These are phyloP conservation scores for Ustilago lituana DNA, from an alignment of 1,284 basidiomycete species.

Conservation along the genomic window DNA sequence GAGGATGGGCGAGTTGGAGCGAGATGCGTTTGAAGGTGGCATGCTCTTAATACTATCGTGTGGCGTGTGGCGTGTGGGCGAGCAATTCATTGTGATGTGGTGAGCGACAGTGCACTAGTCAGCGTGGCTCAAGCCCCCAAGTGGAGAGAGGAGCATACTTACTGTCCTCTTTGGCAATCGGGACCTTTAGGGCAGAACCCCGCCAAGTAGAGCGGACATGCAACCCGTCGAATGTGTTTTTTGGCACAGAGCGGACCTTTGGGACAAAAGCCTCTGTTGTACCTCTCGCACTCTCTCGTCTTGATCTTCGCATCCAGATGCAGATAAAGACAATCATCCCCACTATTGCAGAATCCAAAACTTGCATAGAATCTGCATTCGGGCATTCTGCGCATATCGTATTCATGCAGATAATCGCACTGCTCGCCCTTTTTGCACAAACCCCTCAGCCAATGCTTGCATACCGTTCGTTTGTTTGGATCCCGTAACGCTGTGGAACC, in stretches of 20 bases:
- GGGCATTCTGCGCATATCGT: conserved; percentile 97
- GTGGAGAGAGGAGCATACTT: no score
- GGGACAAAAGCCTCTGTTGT: conserved; percentile 89
- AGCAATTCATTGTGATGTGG: no score
- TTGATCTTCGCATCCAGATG: conserved; percentile 94
- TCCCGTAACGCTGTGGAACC: conserved; percentile 48
- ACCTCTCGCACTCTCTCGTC: conserved; percentile 85
- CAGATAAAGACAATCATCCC: conserved; percentile 96
- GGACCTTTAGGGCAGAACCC: conserved; percentile 96
- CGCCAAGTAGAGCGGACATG: conserved; percentile 89
- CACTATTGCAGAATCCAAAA: conserved; percentile 96
- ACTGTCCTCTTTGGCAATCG: conserved; percentile 86
- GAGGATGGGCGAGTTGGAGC: conserved; percentile 58
- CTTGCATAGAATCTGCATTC: conserved; percentile 99
- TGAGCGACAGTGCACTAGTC: no score
- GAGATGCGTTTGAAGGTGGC: conserved; percentile 58
- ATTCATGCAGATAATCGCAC: conserved; percentile 99
- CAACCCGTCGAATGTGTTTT: conserved; percentile 89
- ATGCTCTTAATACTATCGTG: conserved; percentile 58
- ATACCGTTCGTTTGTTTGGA: conserved; percentile 76
- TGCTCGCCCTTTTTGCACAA: conserved; percentile 98
- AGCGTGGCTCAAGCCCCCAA: no score
- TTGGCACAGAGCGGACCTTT: conserved; percentile 82
- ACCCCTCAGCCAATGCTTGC: conserved; percentile 98
- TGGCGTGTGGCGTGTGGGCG: no score